phyloP scores from a whole-genome alignment of 495 filamentous ascomycete species.

The Gamarada debralockiae region DNA sequence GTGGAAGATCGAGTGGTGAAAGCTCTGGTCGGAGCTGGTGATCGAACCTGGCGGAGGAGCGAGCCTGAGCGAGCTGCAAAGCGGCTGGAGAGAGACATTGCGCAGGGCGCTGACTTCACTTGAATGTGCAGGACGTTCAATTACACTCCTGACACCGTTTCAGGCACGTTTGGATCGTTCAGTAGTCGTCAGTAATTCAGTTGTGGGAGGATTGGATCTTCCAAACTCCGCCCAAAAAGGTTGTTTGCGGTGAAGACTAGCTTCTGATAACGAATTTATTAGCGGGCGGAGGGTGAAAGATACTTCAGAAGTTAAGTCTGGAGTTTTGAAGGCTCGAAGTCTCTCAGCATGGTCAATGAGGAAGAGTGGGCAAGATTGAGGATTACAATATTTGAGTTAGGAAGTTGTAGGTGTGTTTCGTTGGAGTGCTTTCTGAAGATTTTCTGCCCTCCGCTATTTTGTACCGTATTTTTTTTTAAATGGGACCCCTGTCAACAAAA shows the following conservation, averaged over 20 bases:
- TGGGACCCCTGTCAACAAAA: too few species aligned
- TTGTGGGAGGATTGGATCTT: conserved; percentile 1
- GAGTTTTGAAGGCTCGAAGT: conserved; percentile 22
- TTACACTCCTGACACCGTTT: conserved; percentile 7
- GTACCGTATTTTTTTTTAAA: too few species aligned
- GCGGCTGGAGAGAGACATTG: conserved; percentile 22
- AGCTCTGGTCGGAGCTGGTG: conserved; percentile 8
- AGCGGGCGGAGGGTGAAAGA: neutral
- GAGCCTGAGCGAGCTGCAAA: conserved; percentile 16
- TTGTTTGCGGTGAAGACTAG: neutral
- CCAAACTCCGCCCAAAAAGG: neutral
- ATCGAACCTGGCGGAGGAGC: conserved; percentile 21
- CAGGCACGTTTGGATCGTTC: neutral
- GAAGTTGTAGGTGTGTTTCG: too few species aligned
- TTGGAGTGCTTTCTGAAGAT: too few species aligned
- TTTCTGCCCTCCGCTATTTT: too few species aligned
- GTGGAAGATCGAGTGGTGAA: conserved; percentile 22
- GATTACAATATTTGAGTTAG: too few species aligned
- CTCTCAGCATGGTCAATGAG: conserved; percentile 25
- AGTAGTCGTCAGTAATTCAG: neutral
- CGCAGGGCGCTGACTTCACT: conserved; percentile 10
- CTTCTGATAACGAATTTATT: conserved; percentile 1
- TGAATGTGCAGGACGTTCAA: conserved; percentile 4
- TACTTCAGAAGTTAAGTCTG: neutral
- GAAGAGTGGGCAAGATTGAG: too few species aligned